Evolutionary conservation across 306 rosid species (phyloP), one percentile per base, ranked within the genome.

Genomic region (Acacia melanoxylon): DNA sequence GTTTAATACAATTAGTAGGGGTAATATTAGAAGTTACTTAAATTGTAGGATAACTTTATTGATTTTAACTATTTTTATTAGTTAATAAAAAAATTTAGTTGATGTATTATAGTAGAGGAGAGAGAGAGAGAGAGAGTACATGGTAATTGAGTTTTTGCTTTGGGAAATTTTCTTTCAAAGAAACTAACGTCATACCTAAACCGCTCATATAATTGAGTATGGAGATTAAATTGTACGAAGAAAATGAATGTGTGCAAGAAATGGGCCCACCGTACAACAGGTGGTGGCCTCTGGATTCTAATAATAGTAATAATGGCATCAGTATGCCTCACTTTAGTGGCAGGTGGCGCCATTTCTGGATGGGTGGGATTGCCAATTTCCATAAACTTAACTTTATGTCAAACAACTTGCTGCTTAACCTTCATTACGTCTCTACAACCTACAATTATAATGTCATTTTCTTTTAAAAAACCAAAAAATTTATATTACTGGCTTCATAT

Each of bases 341-440:
- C 46, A 44, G 61, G n/a, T 20, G 75, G 76, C 65, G 10, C 16
- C 33, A 52, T 33, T 20, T 72, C 27, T 65, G 8, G 35, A 15
- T 72, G 79, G 27, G 68, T 56, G 78, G 9, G 62, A 69, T 82
- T 82, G 46, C 72, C 49, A n/a, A 44, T 37, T 13, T 49, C 46
- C 51, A 37, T 25, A 20, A 35, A 69, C 73, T 31, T 1, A 20
- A 37, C 73, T 8, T 68, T 2, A 37, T 20, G 2, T 40, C n/a
- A 37, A 40, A 68, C 49, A 68, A 37, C 17, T 37, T 4, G 37
- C 29, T 19, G 3, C 10, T 42, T 8, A 65, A 10, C 10, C 12
- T 44, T 66, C 25, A 67, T 33, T 3, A 17, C 37, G 46, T 35
- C 10, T 13, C 22, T 9, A n/a, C 12, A 54, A 54, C 2, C 11